Evolutionary conservation across 169 alveolate genomes (phyloP), one percentile per base, ranked within the genome.

Genomic region (Plasmodium gallinaceum): DNA sequence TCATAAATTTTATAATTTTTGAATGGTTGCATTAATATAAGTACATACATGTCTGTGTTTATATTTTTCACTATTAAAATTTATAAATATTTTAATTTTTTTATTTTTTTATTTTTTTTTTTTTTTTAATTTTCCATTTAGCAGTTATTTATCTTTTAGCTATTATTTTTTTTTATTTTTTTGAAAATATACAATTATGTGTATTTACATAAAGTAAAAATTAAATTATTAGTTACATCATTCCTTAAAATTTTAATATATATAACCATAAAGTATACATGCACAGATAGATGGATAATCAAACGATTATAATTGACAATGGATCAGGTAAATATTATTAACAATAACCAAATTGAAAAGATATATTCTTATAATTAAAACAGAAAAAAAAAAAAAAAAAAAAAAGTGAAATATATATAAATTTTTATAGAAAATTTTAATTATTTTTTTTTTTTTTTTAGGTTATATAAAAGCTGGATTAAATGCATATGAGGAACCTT

Each of bases 401-500:
- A 32, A 65, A 16, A 18, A 5, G 46, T 61, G 14, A 12, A 61
- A 16, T 54, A 54, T 60, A 60, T 7, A n/a, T 22, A 18, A 16
- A 60, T 22, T 7, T 60, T 16, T 60, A 60, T 60, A 22, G n/a
- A 60, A 16, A 60, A 16, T 7, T 60, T 20, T 60, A 22, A 20
- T 6, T 60, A 7, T 66, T n/a, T 39, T 66, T 66, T 46, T n/a
- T 26, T 48, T 51, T 16, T 54, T 18, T 43, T 32, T 51, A 76
- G 88, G 88, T 48, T 76, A 76, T 57, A 76, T 76, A 32, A 76
- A 76, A 65, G 88, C 75, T 24, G 88, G 88, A 64, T 26, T 76
- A 42, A 76, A 76, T 26, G 8, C 18, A 7, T 24, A 51, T 22
- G 75, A 24, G 16, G 74, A 62, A n/a, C 88, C 88, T 48, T 0